Evolutionary conservation across 2,329 filamentous ascomycete species (phyloP).

Genomic region (Stemphylium lycopersici): DNA sequence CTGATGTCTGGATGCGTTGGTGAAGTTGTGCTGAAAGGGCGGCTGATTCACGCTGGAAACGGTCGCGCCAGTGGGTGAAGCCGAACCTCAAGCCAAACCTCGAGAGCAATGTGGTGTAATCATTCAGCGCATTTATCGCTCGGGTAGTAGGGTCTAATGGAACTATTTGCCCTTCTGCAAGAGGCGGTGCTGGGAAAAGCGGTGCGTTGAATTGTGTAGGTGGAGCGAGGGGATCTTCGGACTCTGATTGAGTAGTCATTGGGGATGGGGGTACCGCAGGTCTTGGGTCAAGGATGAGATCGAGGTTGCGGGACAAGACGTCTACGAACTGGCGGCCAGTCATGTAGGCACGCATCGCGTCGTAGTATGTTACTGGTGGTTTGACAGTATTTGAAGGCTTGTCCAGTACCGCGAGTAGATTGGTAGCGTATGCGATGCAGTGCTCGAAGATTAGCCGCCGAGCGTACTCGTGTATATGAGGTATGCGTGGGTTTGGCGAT

Average conservation of each 20-base stretch:
- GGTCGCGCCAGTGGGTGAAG: slow-evolving; percentile 57
- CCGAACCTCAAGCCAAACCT: slow-evolving; percentile 56
- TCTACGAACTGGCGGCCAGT: slow-evolving; percentile 64
- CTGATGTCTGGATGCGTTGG: slow-evolving; percentile 39
- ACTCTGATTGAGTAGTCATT: slow-evolving; percentile 27
- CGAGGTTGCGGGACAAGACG: slow-evolving; percentile 60
- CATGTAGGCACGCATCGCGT: slow-evolving; percentile 83
- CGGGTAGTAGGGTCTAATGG: slow-evolving; percentile 46
- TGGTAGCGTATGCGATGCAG: slow-evolving; percentile 78
- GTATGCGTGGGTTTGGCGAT: slow-evolving; percentile 76
- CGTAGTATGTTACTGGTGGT: slow-evolving; percentile 82
- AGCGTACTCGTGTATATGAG: slow-evolving; percentile 75
- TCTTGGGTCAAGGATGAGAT: slow-evolving; percentile 52
- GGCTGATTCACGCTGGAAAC: slow-evolving; percentile 55
- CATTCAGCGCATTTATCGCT: slow-evolving; percentile 55
- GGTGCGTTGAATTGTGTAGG: slow-evolving; percentile 36
- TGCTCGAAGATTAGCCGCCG: slow-evolving; percentile 86
- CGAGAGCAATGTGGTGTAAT: slow-evolving; percentile 54
- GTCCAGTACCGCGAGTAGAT: slow-evolving; percentile 69
- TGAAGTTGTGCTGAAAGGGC: slow-evolving; percentile 51
- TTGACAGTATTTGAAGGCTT: slow-evolving; percentile 60
- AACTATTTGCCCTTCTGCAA: slow-evolving; percentile 31
- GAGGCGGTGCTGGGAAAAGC: slow-evolving; percentile 39
- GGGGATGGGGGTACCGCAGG: slow-evolving; percentile 50
- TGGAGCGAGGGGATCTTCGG: slow-evolving; percentile 48